Conservation (phyloP, 2,329 filamentous ascomycete species). For the Helicocarpus griseus region DNA sequence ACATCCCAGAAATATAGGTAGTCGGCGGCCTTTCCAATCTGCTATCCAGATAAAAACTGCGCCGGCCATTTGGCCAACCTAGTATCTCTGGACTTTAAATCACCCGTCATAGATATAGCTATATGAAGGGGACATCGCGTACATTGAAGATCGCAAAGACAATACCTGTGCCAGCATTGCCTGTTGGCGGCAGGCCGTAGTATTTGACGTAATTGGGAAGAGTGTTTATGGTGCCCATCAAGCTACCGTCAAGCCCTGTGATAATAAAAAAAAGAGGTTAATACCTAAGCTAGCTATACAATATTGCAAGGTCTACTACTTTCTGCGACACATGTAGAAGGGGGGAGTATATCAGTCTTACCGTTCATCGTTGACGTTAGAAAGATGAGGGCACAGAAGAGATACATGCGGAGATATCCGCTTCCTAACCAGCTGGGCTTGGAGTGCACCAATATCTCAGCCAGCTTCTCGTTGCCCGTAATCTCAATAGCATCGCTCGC, state of each 20-base stretch:
- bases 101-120: background rate
- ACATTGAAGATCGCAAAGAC: slow-evolving; percentile 36
- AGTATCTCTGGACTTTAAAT: background rate
- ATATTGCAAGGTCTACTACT: background rate
- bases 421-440: slow-evolving; percentile 12
- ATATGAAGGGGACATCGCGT: no score
- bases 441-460: slow-evolving; percentile 4
- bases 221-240: slow-evolving; percentile 39
- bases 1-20: slow-evolving; percentile 35
- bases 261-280: background rate
- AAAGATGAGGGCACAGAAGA: slow-evolving; percentile 12
- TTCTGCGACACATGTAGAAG: no score
- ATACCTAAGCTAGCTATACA: background rate
- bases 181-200: slow-evolving; percentile 27
- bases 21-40: slow-evolving; percentile 37
- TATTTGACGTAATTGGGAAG: slow-evolving; percentile 34
- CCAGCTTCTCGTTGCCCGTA: slow-evolving; percentile 1
- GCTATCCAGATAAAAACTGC: slow-evolving; percentile 36
- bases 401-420: slow-evolving; percentile 13
- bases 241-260: slow-evolving; percentile 16
- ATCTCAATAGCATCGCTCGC: background rate
- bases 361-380: slow-evolving; percentile 16
- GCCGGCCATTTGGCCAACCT: slow-evolving; percentile 34
- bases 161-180: slow-evolving; percentile 32
- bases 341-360: no score